Conservation (phyloP, 441 rosid species). For the Adansonia madagascariensis region DNA sequence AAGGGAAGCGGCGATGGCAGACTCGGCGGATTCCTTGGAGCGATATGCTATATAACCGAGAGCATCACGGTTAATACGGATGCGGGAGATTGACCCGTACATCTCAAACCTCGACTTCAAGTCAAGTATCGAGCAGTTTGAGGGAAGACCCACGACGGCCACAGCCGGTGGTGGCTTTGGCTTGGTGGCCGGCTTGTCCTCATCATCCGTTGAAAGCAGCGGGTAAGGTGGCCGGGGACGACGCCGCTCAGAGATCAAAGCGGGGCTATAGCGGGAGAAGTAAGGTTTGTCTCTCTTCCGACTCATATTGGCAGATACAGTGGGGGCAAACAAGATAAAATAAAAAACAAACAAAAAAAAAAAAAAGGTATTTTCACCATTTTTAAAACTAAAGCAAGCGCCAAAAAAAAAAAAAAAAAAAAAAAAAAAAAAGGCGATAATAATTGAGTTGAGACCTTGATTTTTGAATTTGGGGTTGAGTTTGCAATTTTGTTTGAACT, state of each 20-base stretch:
- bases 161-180: conserved; percentile 68
- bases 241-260: conserved; percentile 60
- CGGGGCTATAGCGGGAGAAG: conserved; percentile 47
- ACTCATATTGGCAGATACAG: conserved; percentile 34
- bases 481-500: too few relatives aligned
- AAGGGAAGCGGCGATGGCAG: conserved; percentile 74
- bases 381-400: too few relatives aligned
- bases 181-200: conserved; percentile 43
- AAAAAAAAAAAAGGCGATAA: too few relatives aligned
- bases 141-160: conserved; percentile 57
- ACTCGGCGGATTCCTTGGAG: conserved; percentile 70
- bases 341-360: too few relatives aligned
- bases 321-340: too few relatives aligned
- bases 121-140: conserved; percentile 77
- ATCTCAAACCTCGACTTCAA: conserved; percentile 90
- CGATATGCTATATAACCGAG: conserved; percentile 65
- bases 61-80: conserved; percentile 71
- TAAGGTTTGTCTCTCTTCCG: conserved; percentile 81
- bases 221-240: conserved; percentile 45
- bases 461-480: too few relatives aligned
- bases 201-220: conserved; percentile 28
- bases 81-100: conserved; percentile 86
- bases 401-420: too few relatives aligned
- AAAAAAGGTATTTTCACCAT: too few relatives aligned
- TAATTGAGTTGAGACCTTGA: too few relatives aligned